Percentiles rank a stretch among this genome's conserved stretches.
phyloP scores from a whole-genome alignment of 192 early-diverging fungal genomes.

The Umbelopsis ramanniana region DNA sequence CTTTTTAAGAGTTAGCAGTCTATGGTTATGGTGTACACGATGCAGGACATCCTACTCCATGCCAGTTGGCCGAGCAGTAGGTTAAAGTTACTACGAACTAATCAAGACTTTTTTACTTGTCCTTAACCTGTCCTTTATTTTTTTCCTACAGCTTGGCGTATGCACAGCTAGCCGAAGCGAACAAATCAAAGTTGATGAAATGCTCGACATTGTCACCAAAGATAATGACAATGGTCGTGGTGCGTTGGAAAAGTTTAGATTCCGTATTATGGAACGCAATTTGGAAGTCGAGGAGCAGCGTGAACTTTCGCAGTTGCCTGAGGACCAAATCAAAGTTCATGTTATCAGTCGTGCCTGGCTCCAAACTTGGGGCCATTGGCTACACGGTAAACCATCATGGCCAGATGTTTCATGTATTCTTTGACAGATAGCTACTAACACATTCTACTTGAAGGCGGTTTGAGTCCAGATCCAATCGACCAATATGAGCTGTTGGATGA shows the following conservation, averaged over 20 bases:
- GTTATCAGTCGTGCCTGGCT: conserved; percentile 12
- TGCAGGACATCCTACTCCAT: conserved; percentile 22
- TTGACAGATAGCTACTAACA: background rate
- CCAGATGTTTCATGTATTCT: background rate
- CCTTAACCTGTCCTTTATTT: too few relatives aligned
- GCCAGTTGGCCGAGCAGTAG: conserved; percentile 16
- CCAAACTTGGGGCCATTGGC: conserved; percentile 16
- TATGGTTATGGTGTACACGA: conserved; percentile 21
- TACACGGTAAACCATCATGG: conserved; percentile 2
- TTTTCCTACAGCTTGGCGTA: background rate
- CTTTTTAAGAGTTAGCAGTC: conserved; percentile 17
- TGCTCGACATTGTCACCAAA: conserved; percentile 15
- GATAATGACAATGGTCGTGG: conserved; percentile 8
- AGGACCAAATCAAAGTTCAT: conserved; percentile 11
- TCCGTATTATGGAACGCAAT: conserved; percentile 20
- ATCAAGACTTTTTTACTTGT: too few relatives aligned
- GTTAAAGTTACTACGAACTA: background rate
- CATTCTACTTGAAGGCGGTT: background rate
- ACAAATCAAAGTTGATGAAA: conserved; percentile 15
- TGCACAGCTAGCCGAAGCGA: conserved; percentile 8
- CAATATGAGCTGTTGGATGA: background rate
- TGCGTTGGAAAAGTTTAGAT: conserved; percentile 15
- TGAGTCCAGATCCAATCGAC: background rate
- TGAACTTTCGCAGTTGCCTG: conserved; percentile 7
- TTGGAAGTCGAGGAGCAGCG: conserved; percentile 7